Evolutionary conservation across 768 basidiomycete genomes (phyloP).

Genomic region (Boletus vermiculosoides): DNA sequence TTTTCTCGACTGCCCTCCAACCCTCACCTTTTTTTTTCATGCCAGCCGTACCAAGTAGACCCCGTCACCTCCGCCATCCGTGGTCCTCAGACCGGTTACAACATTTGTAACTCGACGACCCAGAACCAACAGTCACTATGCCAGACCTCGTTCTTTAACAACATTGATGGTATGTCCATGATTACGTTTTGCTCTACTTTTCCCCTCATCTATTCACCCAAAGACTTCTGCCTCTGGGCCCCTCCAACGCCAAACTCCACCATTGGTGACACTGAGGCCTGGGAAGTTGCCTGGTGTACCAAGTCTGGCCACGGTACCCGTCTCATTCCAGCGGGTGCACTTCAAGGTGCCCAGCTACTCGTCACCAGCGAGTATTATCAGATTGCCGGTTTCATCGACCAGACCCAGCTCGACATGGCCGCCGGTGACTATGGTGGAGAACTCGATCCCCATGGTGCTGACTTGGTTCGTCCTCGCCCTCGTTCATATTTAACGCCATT

Average conservation of each 20-base stretch:
- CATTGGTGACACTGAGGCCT: conserved; percentile 66
- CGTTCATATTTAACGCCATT: conserved; percentile 13
- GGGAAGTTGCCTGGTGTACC: conserved; percentile 74
- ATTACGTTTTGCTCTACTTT: neutral
- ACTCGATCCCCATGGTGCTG: conserved; percentile 75
- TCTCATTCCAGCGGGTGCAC: conserved; percentile 60
- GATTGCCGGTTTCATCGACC: conserved; percentile 63
- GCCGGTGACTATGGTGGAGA: conserved; percentile 68
- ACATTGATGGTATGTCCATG: conserved; percentile 35
- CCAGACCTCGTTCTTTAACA: conserved; percentile 69
- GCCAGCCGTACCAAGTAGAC: conserved; percentile 54
- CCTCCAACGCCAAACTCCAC: conserved; percentile 46
- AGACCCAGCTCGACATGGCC: conserved; percentile 53
- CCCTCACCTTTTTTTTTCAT: neutral
- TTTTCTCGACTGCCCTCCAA: neutral
- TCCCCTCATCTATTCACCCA: conserved; percentile 26
- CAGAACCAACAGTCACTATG: conserved; percentile 60
- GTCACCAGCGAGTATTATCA: conserved; percentile 48
- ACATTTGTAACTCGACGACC: conserved; percentile 67
- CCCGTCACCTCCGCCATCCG: conserved; percentile 42
- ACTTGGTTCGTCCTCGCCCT: conserved; percentile 39
- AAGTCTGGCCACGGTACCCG: conserved; percentile 66
- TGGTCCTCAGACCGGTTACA: conserved; percentile 64
- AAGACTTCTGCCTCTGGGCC: conserved; percentile 75
- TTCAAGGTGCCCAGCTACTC: conserved; percentile 65